phyloP scores from a whole-genome alignment of 1,284 basidiomycete genomes.

The Malassezia vespertilionis region DNA sequence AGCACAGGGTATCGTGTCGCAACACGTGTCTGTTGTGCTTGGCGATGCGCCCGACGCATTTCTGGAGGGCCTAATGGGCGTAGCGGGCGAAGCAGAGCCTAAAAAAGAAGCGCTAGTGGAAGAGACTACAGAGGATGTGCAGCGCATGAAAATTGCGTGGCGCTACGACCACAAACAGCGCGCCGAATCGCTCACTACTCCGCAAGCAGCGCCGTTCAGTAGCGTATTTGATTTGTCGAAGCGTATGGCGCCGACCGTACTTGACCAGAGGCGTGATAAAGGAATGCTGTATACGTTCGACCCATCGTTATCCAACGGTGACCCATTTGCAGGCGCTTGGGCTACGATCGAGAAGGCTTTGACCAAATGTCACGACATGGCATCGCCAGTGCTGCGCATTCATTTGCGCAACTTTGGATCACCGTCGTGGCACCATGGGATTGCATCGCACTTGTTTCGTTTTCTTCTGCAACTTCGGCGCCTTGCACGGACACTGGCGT shows the following conservation, averaged over 20 bases:
- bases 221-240: constrained; percentile 61
- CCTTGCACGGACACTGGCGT: constrained; percentile 23
- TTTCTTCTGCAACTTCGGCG: constrained; percentile 28
- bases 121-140: constrained; percentile 15
- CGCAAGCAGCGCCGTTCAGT: constrained; percentile 51
- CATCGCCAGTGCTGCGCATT: constrained; percentile 28
- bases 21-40: constrained; percentile 61
- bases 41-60: constrained; percentile 51
- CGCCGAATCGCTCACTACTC: not conserved
- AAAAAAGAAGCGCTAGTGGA: not conserved
- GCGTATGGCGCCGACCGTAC: constrained; percentile 22
- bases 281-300: constrained; percentile 15
- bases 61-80: constrained; percentile 32
- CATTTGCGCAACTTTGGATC: constrained; percentile 31
- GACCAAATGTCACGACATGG: constrained; percentile 7
- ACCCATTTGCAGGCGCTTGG: constrained; percentile 20
- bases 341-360: constrained; percentile 18
- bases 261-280: constrained; percentile 21
- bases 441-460: constrained; percentile 18
- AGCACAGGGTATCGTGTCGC: constrained; percentile 67
- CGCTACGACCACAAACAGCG: constrained; percentile 77
- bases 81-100: constrained; percentile 15
- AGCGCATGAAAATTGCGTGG: constrained; percentile 58
- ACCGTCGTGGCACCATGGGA: constrained; percentile 22
- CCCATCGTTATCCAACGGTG: not conserved